Conservation (phyloP, 306 rosid species). For the Astragalus glycyphyllos region DNA sequence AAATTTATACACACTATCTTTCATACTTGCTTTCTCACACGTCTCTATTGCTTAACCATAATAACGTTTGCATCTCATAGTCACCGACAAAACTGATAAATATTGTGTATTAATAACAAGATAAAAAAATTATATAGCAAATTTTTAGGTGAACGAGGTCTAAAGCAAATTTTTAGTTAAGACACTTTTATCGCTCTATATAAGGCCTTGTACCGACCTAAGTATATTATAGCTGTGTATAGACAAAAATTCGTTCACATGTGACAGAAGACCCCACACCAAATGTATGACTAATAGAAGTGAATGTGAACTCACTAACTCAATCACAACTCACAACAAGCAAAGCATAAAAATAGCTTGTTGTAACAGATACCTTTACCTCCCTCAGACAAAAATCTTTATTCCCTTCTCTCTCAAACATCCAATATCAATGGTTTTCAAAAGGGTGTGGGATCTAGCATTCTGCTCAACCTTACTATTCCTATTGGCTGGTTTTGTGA, state of each 20-base stretch:
- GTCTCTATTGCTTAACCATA: too few relatives aligned
- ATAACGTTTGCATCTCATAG: too few relatives aligned
- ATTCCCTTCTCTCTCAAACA: background rate
- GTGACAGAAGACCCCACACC: conserved; percentile 34
- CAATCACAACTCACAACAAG: conserved; percentile 20
- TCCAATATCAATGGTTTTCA: conserved; percentile 40
- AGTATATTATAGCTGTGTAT: background rate
- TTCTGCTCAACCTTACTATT: conserved; percentile 12
- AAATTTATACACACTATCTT: too few relatives aligned
- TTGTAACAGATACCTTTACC: conserved; percentile 7
- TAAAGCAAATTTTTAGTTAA: too few relatives aligned
- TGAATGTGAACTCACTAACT: background rate
- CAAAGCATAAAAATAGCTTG: conserved; percentile 28
- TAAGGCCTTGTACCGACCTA: too few relatives aligned
- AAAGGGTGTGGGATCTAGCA: conserved; percentile 17
- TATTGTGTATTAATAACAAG: too few relatives aligned
- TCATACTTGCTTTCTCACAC: too few relatives aligned
- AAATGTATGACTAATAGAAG: background rate
- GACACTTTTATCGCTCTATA: too few relatives aligned
- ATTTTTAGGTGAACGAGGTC: too few relatives aligned
- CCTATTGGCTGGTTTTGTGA: conserved; percentile 42
- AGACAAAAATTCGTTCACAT: conserved; percentile 39
- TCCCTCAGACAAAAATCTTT: background rate
- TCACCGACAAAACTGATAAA: too few relatives aligned
- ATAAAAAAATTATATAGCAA: too few relatives aligned